Evolutionary conservation across 495 filamentous ascomycete genomes (phyloP), one percentile per base, ranked within the genome.

Genomic region (Halenospora varia): DNA sequence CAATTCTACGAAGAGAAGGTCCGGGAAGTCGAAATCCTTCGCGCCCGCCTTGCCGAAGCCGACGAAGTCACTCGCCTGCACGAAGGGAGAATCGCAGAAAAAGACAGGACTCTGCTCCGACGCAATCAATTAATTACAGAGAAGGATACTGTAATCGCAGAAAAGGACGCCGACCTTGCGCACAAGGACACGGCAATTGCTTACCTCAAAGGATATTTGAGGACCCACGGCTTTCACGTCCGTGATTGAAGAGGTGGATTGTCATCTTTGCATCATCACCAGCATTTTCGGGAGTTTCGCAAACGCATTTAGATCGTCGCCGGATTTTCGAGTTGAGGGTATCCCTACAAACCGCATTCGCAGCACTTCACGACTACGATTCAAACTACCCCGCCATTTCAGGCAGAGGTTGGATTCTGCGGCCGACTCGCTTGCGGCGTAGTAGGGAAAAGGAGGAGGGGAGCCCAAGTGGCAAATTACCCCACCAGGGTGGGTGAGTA

Each of bases 51-150:
- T 22, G 42, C n/a, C 1, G 54, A 63, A 18, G 54, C 13, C 51
- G 60, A 60, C 17, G 57, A 62, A 83, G 73, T 74, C 71, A 66
- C 17, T 84, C 86, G 66, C 82, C 84, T 78, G 83, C 87, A 57
- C 72, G 74, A 61, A 70, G 72, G 58, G 70, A 83, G 62, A 79
- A 78, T 26, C 76, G 77, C 76, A 76, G 82, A 57, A 76, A 68
- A 62, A 72, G 86, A 66, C 75, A 79, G 70, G 75, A 25, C 19
- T 25, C 10, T 49, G n/a, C 3, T n/a, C 10, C 8, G 10, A 9
- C 23, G 25, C 6, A 49, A 49, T n/a, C 19, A 20, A 9, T 3
- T 4, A 6, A n/a, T 45, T 6, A 15, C 11, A 4, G 42, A 45
- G 42, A 45, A 45, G 42, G 17, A 45, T 9, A 17, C 42, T 4